phyloP scores from a whole-genome alignment of 2,329 filamentous ascomycete species.

The Tolypocladium endophyticum region DNA sequence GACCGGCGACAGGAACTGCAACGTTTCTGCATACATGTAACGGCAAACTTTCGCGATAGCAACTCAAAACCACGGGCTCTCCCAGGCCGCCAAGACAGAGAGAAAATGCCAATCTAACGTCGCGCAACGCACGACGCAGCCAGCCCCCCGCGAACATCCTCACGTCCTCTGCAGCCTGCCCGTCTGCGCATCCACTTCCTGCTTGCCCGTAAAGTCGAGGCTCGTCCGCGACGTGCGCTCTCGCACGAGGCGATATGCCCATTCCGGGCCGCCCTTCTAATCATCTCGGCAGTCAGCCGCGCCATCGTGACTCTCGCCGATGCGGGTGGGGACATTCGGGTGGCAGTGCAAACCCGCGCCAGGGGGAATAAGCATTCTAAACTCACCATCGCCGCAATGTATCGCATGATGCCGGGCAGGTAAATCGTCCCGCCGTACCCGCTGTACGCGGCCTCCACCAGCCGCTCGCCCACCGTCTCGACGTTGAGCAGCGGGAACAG shows the following conservation, averaged over 20 bases:
- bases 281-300: background rate
- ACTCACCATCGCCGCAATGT: background rate
- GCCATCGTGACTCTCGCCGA: background rate
- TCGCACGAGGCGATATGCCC: background rate
- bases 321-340: constrained; percentile 2
- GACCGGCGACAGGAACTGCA: too few relatives aligned
- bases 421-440: background rate
- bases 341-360: background rate
- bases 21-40: too few relatives aligned
- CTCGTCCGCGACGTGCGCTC: background rate
- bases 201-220: background rate
- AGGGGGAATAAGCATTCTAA: background rate
- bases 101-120: too few relatives aligned
- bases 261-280: background rate
- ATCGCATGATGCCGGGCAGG: background rate
- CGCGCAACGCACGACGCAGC: too few relatives aligned
- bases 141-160: too few relatives aligned
- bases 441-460: background rate
- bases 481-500: background rate
- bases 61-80: too few relatives aligned
- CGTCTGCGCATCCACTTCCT: background rate
- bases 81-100: too few relatives aligned
- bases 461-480: background rate
- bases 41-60: too few relatives aligned
- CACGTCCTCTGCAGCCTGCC: background rate